These are phyloP conservation scores for Hydrangea macrophylla DNA, from an alignment of 148 eudicot genomes.

Conservation along the genomic window DNA sequence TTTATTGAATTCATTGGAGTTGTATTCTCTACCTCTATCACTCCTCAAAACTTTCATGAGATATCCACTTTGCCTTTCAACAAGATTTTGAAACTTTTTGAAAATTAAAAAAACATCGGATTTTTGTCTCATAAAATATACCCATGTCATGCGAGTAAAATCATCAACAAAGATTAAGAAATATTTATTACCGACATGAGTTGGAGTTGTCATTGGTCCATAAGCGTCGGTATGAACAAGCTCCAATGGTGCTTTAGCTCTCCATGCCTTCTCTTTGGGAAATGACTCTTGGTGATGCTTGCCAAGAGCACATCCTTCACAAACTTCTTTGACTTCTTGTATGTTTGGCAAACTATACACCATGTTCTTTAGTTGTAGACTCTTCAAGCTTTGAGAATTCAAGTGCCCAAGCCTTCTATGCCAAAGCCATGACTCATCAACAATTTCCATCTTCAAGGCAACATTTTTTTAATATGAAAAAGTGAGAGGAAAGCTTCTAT, in stretches of 20 bases:
- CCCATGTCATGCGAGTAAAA: no score
- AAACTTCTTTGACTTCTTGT: neutral
- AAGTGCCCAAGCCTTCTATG: conserved; percentile 12
- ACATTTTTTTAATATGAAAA: neutral
- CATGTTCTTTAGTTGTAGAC: conserved; percentile 2
- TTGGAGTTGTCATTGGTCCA: neutral
- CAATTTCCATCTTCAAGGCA: neutral
- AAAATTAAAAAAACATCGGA: no score
- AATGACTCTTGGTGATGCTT: neutral
- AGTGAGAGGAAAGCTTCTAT: neutral
- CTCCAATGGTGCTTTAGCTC: neutral
- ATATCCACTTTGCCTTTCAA: neutral
- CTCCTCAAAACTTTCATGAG: neutral
- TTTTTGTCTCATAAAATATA: no score
- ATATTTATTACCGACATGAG: no score
- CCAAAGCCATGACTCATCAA: conserved; percentile 9
- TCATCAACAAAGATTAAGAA: no score
- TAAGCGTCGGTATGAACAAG: neutral
- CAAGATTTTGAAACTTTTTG: neutral
- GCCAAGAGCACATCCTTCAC: neutral
- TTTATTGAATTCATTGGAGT: neutral
- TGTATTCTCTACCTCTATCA: neutral
- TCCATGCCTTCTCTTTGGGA: no score
- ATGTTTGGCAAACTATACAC: neutral
- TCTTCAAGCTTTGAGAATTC: neutral